A percentile compares a stretch with the other conserved stretches of the same genome.
phyloP scores from a whole-genome alignment of 1,284 basidiomycete species.

The Flammula alnicola region DNA sequence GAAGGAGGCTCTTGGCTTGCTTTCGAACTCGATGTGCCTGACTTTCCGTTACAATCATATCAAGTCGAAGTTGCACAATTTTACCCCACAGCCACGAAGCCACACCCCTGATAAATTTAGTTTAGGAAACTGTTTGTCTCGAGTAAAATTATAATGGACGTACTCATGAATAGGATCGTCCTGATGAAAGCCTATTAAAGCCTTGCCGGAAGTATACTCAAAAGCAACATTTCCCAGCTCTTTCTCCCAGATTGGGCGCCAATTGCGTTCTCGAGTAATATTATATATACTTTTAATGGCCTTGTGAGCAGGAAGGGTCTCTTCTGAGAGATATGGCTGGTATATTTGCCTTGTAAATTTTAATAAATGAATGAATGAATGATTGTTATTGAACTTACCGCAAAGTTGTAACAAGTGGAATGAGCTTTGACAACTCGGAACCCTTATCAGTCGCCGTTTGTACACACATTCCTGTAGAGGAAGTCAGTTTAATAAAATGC shows the following conservation, averaged over 20 bases:
- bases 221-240: conserved; percentile 30
- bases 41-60: conserved; percentile 21
- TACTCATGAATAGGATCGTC: conserved; percentile 27
- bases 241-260: conserved; percentile 31
- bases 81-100: conserved; percentile 30
- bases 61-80: conserved; percentile 26
- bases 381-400: conserved; percentile 16
- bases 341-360: conserved; percentile 12
- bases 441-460: conserved; percentile 27
- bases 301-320: conserved; percentile 25
- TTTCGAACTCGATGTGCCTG: conserved; percentile 22
- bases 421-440: conserved; percentile 20
- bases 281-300: conserved; percentile 31
- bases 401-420: conserved; percentile 24
- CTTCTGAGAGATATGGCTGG: conserved; percentile 23
- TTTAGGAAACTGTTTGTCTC: background rate
- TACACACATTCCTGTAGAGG: conserved; percentile 25
- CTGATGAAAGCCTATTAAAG: conserved; percentile 23
- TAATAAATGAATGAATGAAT: background rate
- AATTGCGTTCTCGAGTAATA: conserved; percentile 30
- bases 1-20: conserved; percentile 27
- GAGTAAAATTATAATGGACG: conserved; percentile 5
- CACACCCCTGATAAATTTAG: conserved; percentile 21
- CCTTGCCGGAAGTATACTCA: conserved; percentile 24
- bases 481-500: background rate